Conservation (phyloP, 176 grass and related monocot species). For the Coix lacrymajobi region DNA sequence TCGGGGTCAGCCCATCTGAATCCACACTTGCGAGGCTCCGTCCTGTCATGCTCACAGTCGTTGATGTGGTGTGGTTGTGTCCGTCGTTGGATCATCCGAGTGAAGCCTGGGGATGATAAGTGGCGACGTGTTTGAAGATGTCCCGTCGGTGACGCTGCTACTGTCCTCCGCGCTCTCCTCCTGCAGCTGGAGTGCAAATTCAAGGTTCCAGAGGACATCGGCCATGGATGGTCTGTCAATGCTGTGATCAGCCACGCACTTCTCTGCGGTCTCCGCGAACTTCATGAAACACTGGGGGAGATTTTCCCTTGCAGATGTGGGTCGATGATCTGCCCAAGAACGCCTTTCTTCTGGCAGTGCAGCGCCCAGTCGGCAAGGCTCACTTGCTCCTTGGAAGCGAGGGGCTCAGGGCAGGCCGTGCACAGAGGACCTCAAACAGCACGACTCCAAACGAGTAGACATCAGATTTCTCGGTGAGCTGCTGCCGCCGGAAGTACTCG, state of each 20-base stretch:
- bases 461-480: conserved; percentile 36
- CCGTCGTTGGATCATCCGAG: neutral
- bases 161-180: neutral
- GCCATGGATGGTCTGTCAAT: conserved; percentile 28
- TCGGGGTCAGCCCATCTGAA: neutral
- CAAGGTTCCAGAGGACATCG: conserved; percentile 28
- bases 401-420: conserved; percentile 1
- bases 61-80: neutral
- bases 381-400: conserved; percentile 26
- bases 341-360: conserved; percentile 7
- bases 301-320: conserved; percentile 14
- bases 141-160: neutral
- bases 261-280: conserved; percentile 25
- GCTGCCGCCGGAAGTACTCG: conserved; percentile 30
- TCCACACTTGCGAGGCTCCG: neutral
- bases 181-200: conserved; percentile 37
- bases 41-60: neutral
- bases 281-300: conserved; percentile 8
- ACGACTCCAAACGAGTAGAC: conserved; percentile 35
- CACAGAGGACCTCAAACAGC: conserved; percentile 34
- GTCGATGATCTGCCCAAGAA: conserved; percentile 12
- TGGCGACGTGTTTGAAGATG: neutral
- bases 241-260: conserved; percentile 21
- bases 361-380: conserved; percentile 33
- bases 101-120: neutral